These are phyloP conservation scores for Calonectria pauciramosa DNA, from an alignment of 2,329 filamentous ascomycete genomes.

Conservation along the genomic window DNA sequence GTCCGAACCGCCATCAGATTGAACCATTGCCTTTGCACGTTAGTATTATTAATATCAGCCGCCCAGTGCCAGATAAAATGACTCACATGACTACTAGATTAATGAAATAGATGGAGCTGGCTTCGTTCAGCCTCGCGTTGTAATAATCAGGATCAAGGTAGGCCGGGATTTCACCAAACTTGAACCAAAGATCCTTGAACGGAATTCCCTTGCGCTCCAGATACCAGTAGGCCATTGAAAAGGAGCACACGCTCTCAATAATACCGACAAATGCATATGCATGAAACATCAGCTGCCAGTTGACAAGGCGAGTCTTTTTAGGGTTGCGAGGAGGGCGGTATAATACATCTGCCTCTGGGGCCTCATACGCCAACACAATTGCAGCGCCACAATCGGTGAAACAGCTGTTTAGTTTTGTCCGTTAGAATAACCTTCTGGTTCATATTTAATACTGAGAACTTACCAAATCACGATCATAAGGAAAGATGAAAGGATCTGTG, in stretches of 20 bases:
- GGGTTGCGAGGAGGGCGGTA: conserved; percentile 76
- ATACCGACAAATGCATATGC: conserved; percentile 80
- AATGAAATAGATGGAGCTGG: conserved; percentile 83
- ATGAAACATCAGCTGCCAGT: conserved; percentile 79
- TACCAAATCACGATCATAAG: conserved; percentile 78
- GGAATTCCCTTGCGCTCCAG: conserved; percentile 72
- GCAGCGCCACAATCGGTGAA: conserved; percentile 83
- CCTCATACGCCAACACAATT: conserved; percentile 81
- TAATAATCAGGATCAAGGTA: conserved; percentile 68
- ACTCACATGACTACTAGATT: conserved; percentile 79
- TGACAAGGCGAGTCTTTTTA: conserved; percentile 78
- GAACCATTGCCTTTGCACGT: conserved; percentile 71
- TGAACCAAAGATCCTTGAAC: conserved; percentile 77
- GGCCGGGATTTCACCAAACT: conserved; percentile 69
- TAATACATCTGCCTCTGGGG: conserved; percentile 82
- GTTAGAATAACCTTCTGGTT: neutral
- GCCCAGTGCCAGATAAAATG: too few relatives aligned
- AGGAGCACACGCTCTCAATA: conserved; percentile 70
- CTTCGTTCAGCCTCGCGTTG: conserved; percentile 69
- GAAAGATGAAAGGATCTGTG: conserved; percentile 80
- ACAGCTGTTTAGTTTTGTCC: conserved; percentile 58
- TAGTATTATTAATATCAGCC: conserved; percentile 19
- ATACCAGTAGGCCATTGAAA: conserved; percentile 77
- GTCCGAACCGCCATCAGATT: conserved; percentile 81
- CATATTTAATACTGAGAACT: neutral